Base-by-base conservation (phyloP, 106 monocot species). In the Allium sativum region DNA sequence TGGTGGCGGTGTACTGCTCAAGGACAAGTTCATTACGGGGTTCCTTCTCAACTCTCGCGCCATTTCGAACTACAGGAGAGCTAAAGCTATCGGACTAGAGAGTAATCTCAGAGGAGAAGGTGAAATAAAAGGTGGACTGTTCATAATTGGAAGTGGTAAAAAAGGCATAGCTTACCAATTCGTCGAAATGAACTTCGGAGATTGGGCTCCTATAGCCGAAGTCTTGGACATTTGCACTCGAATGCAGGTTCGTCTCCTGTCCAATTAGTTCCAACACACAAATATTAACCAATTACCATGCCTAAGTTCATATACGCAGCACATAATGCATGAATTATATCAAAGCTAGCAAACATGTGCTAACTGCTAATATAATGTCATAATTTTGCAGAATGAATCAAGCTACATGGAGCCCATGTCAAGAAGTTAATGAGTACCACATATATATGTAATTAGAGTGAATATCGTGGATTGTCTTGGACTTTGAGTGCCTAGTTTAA, bases 161-260 rank as follows among this genome's bases (percentile, higher is more conserved):
- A 70, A 44, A 44, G 73, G 78, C 5, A 64, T 79, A 21, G 78
- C 69, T 0, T 79, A 73, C 52, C 78, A 79, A 64, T 79, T 79
- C 52, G 73, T 79, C 40, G 73, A 79, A 48, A 73, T 68, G 65
- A 79, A 79, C 46, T 74, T 79, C n/a, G 73, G 78, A 42, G 78
- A 79, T 74, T 79, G 69, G 78, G 78, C 73, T 20, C 78, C 73
- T 59, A 70, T 73, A 21, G 47, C 65, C 73, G 78, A 79, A 69
- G 78, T 79, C n/a, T 20, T 79, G 19, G 73, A 79, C 14, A 66
- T 79, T 61, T 79, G 78, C 73, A 60, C 42, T 15, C 56, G 42
- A 21, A 63, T 79, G 17, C 73, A 79, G 78, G 78, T 72, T 31
- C 31, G 5, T 31, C 31, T 31, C 31, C 31, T 31, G 31, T 31